A percentile compares a stretch with the other conserved stretches of the same genome.
These are phyloP conservation scores for Lolium rigidum DNA, from an alignment of 176 grass and related monocot species.

Conservation along the genomic window DNA sequence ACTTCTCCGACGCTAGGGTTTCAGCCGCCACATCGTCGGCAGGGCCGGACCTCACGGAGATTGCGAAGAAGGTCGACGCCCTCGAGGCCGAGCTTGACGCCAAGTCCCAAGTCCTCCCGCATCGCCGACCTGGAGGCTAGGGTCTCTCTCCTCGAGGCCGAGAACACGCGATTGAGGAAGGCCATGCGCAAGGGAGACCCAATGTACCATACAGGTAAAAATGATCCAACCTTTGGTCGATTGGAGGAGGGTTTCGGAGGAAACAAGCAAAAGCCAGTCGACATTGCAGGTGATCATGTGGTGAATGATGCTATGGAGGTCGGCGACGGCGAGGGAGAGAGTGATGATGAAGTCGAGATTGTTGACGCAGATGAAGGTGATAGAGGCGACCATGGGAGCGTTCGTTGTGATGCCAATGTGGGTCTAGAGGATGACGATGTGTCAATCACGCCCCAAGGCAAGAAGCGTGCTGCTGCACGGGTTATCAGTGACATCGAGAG, in stretches of 20 bases:
- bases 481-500: conserved; percentile 36
- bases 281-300: background rate
- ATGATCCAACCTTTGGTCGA: background rate
- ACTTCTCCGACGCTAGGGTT: background rate
- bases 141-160: conserved; percentile 49
- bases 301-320: conserved; percentile 36
- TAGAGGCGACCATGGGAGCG: too few relatives aligned
- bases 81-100: conserved; percentile 45
- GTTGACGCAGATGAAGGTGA: background rate
- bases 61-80: conserved; percentile 1
- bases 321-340: conserved; percentile 40
- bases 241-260: conserved; percentile 9
- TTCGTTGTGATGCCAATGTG: background rate
- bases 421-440: conserved; percentile 36
- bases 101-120: conserved; percentile 35
- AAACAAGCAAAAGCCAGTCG: background rate
- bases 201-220: background rate
- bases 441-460: background rate
- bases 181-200: conserved; percentile 1
- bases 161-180: conserved; percentile 48
- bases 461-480: background rate
- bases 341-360: conserved; percentile 2
- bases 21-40: background rate
- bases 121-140: conserved; percentile 51
- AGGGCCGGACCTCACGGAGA: background rate